Evolutionary conservation across 1,284 basidiomycete species (phyloP), one percentile per base, ranked within the genome.

Genomic region (Tylopilus sp.): DNA sequence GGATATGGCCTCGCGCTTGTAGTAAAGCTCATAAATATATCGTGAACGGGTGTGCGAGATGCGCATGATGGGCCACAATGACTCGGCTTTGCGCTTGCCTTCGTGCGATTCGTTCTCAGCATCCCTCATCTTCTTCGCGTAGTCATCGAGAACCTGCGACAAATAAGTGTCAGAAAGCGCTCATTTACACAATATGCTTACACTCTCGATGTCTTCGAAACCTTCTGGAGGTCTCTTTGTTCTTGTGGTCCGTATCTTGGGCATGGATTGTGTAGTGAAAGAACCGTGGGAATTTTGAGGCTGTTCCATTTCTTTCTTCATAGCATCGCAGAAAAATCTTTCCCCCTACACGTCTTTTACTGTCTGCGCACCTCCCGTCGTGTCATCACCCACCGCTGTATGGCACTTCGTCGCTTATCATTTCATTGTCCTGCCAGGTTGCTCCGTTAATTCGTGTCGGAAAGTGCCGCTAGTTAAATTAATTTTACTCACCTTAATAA

Each of bases 41-140:
- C 94, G 78, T 44, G 92, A 95, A 42, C 96, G 85, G 10, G 93
- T 90, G 70, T 99, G 96, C 12, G 91, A 89, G 67, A 99, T 93
- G 39, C 93, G 86, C 92, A 99, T 97, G 59, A 99, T 97, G 39
- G 96, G 94, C 97, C 97, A 99, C n/a, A 97, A 74, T 2, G 89
- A 89, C 73, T 99, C 97, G 26, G 89, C 84, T 73, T 94, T 97
- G 65, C 97, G 88, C 72, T 99, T 99, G 53, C 96, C 96, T 68
- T 99, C 97, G 64, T 97, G 93, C 8, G 86, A 85, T 72, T 98
- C 95, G 63, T 93, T 97, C 78, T 99, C 97, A 10, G 93, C 95
- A 67, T 96, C 92, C 55, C 93, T 78, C 93, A 96, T 96, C 76
- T 94, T 95, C 77, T 92, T 92, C 40, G 91, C 89, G 66, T 95